Conservation (phyloP, 176 grass and related monocot species). For the Canna indica region DNA sequence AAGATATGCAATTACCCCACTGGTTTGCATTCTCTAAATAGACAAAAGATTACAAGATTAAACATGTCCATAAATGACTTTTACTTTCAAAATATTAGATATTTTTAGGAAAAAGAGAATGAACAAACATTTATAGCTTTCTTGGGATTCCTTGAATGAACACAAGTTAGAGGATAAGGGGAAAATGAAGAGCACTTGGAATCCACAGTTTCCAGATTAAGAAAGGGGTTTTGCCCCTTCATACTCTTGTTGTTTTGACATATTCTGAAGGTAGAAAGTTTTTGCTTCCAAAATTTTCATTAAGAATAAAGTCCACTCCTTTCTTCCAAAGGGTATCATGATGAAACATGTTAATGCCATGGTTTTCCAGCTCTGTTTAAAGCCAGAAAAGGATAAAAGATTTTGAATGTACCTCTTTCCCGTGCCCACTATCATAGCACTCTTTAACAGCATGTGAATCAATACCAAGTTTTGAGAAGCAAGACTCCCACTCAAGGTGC, state of each 20-base stretch:
- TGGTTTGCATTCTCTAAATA: background rate
- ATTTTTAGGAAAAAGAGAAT: background rate
- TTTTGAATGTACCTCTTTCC: conserved; percentile 38
- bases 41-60: background rate
- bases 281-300: background rate
- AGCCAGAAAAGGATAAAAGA: background rate
- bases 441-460: conserved; percentile 45
- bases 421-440: conserved; percentile 43
- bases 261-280: background rate
- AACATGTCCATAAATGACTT: background rate
- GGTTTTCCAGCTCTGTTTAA: background rate
- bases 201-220: background rate
- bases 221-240: background rate
- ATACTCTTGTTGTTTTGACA: background rate
- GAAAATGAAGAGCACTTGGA: background rate
- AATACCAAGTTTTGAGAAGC: conserved; percentile 46
- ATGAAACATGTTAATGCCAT: background rate
- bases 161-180: background rate
- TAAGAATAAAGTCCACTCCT: background rate
- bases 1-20: background rate
- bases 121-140: background rate
- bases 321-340: background rate
- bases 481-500: conserved; percentile 50
- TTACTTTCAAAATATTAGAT: background rate
- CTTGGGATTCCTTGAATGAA: background rate